A percentile compares a stretch with the other conserved stretches of the same genome.
These are phyloP conservation scores for Fistulifera solaris DNA, from an alignment of 108 stramenopile genomes.

Conservation along the genomic window DNA sequence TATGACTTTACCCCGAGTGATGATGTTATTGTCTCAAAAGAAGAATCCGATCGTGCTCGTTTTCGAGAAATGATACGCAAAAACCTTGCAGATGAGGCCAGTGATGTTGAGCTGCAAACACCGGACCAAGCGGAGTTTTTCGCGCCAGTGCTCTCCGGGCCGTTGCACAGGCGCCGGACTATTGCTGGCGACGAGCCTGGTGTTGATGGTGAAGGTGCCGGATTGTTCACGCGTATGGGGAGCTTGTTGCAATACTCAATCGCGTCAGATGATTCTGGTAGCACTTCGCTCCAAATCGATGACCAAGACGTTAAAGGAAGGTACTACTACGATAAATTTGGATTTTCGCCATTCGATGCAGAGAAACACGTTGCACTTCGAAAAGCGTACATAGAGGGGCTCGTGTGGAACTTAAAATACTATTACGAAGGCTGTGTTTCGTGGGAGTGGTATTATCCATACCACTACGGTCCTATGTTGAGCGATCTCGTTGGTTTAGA, in stretches of 20 bases:
- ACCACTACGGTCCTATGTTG: constrained; percentile 93
- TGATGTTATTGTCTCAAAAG: constrained; percentile 54
- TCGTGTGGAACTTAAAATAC: constrained; percentile 96
- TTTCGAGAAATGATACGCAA: constrained; percentile 54
- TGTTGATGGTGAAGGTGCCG: constrained; percentile 25
- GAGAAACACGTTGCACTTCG: constrained; percentile 77
- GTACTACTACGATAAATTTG: constrained; percentile 92
- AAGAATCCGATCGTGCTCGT: constrained; percentile 39
- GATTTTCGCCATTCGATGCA: constrained; percentile 75
- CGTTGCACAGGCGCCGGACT: constrained; percentile 3
- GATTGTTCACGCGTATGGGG: constrained; percentile 34
- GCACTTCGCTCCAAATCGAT: constrained; percentile 15
- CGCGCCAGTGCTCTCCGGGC: constrained; percentile 31
- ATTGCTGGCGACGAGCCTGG: background rate
- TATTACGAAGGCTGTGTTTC: constrained; percentile 90
- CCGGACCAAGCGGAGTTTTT: constrained; percentile 11
- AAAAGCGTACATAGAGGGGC: constrained; percentile 84
- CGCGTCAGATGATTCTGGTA: constrained; percentile 6
- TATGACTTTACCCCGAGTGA: constrained; percentile 46
- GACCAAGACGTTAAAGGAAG: constrained; percentile 70
- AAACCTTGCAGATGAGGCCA: background rate
- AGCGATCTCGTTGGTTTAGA: constrained; percentile 85
- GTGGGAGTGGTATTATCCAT: constrained; percentile 99
- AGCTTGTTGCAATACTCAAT: constrained; percentile 32
- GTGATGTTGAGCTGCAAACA: background rate